phyloP scores from a whole-genome alignment of 441 rosid species.

The Pelargonium fulgidum region DNA sequence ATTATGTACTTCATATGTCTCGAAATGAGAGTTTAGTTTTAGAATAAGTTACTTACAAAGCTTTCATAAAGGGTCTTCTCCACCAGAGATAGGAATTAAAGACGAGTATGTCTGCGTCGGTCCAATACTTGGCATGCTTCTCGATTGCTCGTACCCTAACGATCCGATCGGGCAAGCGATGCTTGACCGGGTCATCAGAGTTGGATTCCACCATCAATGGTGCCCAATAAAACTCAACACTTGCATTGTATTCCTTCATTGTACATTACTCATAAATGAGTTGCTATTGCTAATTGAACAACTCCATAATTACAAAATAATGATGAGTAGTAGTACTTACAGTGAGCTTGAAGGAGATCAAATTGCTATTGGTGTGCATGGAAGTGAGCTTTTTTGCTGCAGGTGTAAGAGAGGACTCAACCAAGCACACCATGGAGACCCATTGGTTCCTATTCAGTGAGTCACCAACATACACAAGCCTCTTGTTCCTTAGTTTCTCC shows the following conservation, averaged over 20 bases:
- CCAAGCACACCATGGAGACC: conserved; percentile 58
- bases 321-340: conserved; percentile 25
- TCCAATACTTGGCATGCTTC: conserved; percentile 75
- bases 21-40: not conserved
- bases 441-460: conserved; percentile 53
- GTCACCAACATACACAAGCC: conserved; percentile 97
- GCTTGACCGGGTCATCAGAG: conserved; percentile 75
- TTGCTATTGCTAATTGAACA: too few species aligned
- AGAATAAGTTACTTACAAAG: conserved; percentile 44
- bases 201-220: conserved; percentile 87
- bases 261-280: not conserved
- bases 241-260: conserved; percentile 69
- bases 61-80: conserved; percentile 94
- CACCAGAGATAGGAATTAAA: conserved; percentile 97
- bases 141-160: conserved; percentile 85
- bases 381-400: conserved; percentile 65
- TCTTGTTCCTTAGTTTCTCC: conserved; percentile 79
- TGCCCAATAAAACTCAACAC: conserved; percentile 94
- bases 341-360: conserved; percentile 41
- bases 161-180: conserved; percentile 70
- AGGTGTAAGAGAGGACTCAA: conserved; percentile 60
- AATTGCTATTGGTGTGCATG: conserved; percentile 36
- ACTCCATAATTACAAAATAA: too few species aligned
- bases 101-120: conserved; percentile 62
- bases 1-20: too few species aligned